phyloP scores from a whole-genome alignment of 1,139 yeast genomes.

The Dujonia santamariae region DNA sequence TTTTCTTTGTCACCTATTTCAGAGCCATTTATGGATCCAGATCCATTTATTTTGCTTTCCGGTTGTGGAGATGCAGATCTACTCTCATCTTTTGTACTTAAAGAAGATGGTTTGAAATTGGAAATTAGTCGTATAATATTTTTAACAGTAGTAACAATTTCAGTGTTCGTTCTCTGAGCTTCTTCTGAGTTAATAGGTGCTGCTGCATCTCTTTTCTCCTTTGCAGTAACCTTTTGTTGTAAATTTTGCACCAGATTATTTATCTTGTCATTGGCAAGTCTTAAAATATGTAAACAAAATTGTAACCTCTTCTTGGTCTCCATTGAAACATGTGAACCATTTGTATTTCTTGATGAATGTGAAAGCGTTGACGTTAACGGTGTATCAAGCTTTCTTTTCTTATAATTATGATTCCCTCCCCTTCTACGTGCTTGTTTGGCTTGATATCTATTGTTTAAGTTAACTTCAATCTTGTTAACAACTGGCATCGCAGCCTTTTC shows the following conservation, averaged over 20 bases:
- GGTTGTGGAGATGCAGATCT: neutral
- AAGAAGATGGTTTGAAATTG: conserved; percentile 76
- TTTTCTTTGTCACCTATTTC: neutral
- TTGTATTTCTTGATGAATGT: neutral
- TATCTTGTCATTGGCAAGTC: conserved; percentile 73
- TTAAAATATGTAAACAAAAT: conserved; percentile 68
- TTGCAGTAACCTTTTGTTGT: conserved; percentile 37
- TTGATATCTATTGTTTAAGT: conserved; percentile 39
- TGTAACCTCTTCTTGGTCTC: conserved; percentile 72
- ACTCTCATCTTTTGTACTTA: conserved; percentile 19
- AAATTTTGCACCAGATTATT: conserved; percentile 60
- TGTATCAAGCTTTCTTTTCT: conserved; percentile 18
- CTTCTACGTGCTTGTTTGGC: conserved; percentile 18
- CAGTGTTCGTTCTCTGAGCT: conserved; percentile 61
- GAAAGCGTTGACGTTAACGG: neutral
- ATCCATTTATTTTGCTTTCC: neutral
- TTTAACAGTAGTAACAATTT: conserved; percentile 83
- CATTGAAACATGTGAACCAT: conserved; percentile 35
- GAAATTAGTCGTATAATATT: conserved; percentile 85
- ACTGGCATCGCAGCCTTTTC: conserved; percentile 63
- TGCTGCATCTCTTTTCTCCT: conserved; percentile 15
- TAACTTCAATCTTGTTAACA: conserved; percentile 49
- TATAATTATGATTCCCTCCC: conserved; percentile 14
- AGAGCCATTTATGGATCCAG: neutral
- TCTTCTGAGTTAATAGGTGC: conserved; percentile 11